These are phyloP conservation scores for Claviceps digitariae DNA, from an alignment of 2,329 filamentous ascomycete species.

Conservation along the genomic window DNA sequence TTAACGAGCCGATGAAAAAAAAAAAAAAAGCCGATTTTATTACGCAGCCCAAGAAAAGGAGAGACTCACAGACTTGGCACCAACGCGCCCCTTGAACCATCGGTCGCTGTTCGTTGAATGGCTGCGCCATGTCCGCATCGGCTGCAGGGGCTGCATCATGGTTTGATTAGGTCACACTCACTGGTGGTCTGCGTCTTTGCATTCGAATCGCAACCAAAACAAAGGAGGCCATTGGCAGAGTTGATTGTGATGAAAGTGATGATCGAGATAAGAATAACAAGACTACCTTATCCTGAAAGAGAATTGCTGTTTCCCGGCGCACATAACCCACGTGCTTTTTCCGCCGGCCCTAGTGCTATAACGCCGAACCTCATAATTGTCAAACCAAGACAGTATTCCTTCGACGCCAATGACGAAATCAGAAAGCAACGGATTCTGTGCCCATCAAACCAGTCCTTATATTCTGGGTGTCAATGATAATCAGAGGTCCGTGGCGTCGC, in stretches of 20 bases:
- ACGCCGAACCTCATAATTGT: slow-evolving; percentile 8
- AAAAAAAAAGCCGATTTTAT: neutral
- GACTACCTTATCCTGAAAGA: slow-evolving; percentile 7
- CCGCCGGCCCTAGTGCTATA: slow-evolving; percentile 6
- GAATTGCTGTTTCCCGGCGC: slow-evolving; percentile 2
- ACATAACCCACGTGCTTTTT: neutral
- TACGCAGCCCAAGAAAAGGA: neutral
- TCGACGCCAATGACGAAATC: neutral
- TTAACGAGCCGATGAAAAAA: neutral
- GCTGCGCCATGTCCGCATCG: neutral
- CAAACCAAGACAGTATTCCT: slow-evolving; percentile 4
- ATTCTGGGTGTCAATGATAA: neutral
- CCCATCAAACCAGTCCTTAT: neutral
- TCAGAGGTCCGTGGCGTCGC: neutral
- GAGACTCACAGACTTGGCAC: neutral
- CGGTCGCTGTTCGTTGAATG: neutral
- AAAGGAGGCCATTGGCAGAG: neutral
- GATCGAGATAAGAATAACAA: slow-evolving; percentile 2
- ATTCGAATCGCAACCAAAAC: neutral
- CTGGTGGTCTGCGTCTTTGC: neutral
- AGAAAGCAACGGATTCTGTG: neutral
- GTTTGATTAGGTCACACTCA: neutral
- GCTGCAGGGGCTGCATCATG: neutral
- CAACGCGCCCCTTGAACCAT: neutral
- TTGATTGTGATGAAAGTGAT: slow-evolving; percentile 1